Evolutionary conservation across 75 land plant genomes (phyloP), one percentile per base, ranked within the genome.

Genomic region (Adiantum capillusveneris): DNA sequence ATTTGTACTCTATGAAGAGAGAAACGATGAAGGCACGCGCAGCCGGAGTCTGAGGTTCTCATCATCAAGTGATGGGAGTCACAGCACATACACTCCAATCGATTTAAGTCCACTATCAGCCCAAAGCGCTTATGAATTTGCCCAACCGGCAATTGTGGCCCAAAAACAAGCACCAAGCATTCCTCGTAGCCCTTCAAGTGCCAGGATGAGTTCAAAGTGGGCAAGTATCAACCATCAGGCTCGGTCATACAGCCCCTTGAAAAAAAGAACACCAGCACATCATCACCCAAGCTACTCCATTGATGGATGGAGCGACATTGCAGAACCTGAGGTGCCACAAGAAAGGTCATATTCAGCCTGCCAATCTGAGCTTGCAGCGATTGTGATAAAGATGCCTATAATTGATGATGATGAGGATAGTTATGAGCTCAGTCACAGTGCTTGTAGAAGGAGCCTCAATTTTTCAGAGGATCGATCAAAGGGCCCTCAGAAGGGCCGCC

Each of bases 231-330:
- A 14, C 50, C 50, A 46, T 46, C 50, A 21, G 18, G 13, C 18
- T 46, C 17, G 50, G 22, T 5, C 6, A 18, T 46, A 46, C 28
- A 25, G 55, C 55, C 29, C 29, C 28, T 24, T 24, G 25, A 53
- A 21, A 14, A 18, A n/a, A 3, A 6, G 22, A 6, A 21, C 3
- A 34, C 37, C 37, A 34, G 37, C 9, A 34, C 37, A 34, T 9
- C 37, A 34, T 9, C 37, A 34, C 3, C 9, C 49, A 46, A 46
- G 49, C 21, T 17, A 3, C 17, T 46, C 49, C 21, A n/a, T 46
- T 46, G 49, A 46, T 46, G 49, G 5, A n/a, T 46, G 49, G 49
- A 46, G 49, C 14, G 49, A 46, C 49, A n/a, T 46, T 17, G 21
- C 14, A 46, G 21, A 7, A 3, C 49, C n/a, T n/a, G 49, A 20